Percentiles rank a stretch among this genome's conserved stretches.
Evolutionary conservation across 345 rosid genomes (phyloP).

Genomic region (Camelina hispida): DNA sequence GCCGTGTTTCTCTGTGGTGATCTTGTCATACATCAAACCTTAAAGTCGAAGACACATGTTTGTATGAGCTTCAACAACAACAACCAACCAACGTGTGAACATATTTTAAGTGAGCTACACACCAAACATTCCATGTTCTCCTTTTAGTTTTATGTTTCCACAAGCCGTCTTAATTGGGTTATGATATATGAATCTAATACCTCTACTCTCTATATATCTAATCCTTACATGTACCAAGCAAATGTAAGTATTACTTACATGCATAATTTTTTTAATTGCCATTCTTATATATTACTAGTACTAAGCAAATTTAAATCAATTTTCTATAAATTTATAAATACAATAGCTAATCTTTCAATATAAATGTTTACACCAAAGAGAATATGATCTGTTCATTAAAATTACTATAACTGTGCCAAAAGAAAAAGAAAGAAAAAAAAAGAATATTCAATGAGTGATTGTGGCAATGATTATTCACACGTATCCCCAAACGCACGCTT

Average conservation of each 20-base stretch:
- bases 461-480: conserved; percentile 45
- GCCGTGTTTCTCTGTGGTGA: not conserved
- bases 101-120: conserved; percentile 8
- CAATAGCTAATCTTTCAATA: no score
- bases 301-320: no score
- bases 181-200: no score
- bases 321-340: no score
- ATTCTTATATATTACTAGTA: no score
- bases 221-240: no score
- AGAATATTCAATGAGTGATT: conserved; percentile 39
- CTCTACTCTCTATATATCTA: no score
- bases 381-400: conserved; percentile 15
- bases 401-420: conserved; percentile 9
- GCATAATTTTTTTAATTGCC: no score
- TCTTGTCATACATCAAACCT: conserved; percentile 4
- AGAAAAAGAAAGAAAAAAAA: not conserved
- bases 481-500: conserved; percentile 47
- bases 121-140: conserved; percentile 19
- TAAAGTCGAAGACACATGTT: conserved; percentile 35
- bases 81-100: conserved; percentile 34
- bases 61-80: conserved; percentile 29
- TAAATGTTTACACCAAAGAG: not conserved
- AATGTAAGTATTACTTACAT: no score
- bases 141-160: not conserved
- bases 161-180: no score